Evolutionary conservation across 192 early-diverging fungal genomes (phyloP).

Genomic region (Fimicolochytrium jonesii): DNA sequence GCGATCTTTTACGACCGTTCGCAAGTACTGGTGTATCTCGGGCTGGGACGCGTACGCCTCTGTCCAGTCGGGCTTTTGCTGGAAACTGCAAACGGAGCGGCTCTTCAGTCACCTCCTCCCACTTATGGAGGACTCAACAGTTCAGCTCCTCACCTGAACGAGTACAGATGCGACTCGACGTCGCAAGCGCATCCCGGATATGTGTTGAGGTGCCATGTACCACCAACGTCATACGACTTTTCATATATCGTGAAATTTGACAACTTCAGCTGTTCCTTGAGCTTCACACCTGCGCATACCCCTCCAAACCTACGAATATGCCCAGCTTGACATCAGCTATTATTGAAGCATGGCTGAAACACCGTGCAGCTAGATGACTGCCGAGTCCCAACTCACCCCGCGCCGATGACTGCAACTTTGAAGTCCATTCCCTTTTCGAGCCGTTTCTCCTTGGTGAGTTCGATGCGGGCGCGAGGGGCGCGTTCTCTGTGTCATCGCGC

Average conservation of each 20-base stretch:
- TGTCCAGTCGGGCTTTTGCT: conserved; percentile 36
- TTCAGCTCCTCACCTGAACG: conserved; percentile 34
- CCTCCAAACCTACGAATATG: conserved; percentile 30
- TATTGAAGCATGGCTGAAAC: neutral
- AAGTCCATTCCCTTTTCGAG: too few relatives aligned
- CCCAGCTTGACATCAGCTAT: neutral
- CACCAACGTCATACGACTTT: conserved; percentile 42
- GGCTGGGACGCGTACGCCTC: conserved; percentile 28
- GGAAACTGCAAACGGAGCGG: conserved; percentile 16
- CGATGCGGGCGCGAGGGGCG: too few relatives aligned
- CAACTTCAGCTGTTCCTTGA: conserved; percentile 41
- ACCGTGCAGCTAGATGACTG: neutral
- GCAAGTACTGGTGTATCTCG: conserved; percentile 46
- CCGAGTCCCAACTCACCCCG: neutral
- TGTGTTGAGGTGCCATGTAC: conserved; percentile 43
- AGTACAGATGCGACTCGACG: conserved; percentile 45
- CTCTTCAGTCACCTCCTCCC: neutral
- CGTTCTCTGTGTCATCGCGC: too few relatives aligned
- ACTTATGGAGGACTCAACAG: neutral
- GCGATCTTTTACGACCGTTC: conserved; percentile 31
- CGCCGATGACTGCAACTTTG: conserved; percentile 12
- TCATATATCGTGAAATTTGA: conserved; percentile 41
- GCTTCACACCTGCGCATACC: conserved; percentile 49
- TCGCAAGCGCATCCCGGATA: conserved; percentile 53
- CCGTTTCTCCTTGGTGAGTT: too few relatives aligned